Percentiles rank a stretch among this genome's conserved stretches.
These are phyloP conservation scores for Drechslerella dactyloides DNA, from an alignment of 2,329 filamentous ascomycete species.

Conservation along the genomic window DNA sequence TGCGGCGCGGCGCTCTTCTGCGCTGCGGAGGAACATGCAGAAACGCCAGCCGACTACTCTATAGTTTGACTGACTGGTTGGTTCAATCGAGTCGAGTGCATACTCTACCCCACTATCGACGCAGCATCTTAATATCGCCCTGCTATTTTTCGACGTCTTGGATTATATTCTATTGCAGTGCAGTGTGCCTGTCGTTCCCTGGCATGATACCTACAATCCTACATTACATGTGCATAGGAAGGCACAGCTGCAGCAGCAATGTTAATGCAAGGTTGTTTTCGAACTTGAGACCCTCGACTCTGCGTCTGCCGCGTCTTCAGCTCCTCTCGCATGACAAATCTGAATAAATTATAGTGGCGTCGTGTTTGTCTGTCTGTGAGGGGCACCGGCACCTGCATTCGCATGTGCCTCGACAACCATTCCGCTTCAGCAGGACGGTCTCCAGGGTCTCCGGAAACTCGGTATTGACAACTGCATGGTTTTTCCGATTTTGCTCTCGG, in stretches of 20 bases:
- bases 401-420: background rate
- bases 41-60: background rate
- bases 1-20: conserved; percentile 35
- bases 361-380: background rate
- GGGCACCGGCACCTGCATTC: background rate
- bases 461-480: no score
- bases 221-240: conserved; percentile 2
- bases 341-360: background rate
- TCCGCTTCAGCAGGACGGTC: no score
- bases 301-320: background rate
- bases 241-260: no score
- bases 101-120: background rate
- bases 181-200: no score
- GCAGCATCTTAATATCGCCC: no score
- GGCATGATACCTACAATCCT: background rate
- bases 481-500: background rate
- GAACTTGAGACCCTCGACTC: background rate
- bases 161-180: no score
- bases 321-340: background rate
- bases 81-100: background rate
- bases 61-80: background rate
- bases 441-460: no score
- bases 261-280: background rate
- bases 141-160: no score
- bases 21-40: conserved; percentile 4